phyloP scores from a whole-genome alignment of 257 asterid genomes.

The Solanum etuberosum region DNA sequence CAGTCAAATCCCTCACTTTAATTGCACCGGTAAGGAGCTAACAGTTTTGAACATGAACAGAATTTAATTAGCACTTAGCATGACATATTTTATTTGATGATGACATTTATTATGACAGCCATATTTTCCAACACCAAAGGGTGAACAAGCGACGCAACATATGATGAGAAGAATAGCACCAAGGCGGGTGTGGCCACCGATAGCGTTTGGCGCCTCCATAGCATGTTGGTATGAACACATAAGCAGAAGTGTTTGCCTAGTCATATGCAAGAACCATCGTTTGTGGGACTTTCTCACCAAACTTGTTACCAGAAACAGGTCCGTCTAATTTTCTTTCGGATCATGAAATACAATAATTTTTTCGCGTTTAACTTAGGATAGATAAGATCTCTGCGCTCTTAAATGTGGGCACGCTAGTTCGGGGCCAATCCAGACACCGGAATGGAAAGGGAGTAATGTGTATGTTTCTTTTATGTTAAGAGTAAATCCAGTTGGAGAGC shows the following conservation, averaged over 20 bases:
- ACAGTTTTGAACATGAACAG: not conserved
- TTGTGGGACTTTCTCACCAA: constrained; percentile 78
- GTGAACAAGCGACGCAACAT: constrained; percentile 64
- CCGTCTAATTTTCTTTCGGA: not conserved
- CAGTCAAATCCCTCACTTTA: constrained; percentile 68
- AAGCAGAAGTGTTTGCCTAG: constrained; percentile 66
- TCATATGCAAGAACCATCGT: constrained; percentile 85
- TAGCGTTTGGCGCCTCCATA: constrained; percentile 70
- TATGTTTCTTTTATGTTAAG: too few relatives aligned
- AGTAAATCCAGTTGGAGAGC: too few relatives aligned
- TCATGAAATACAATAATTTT: too few relatives aligned
- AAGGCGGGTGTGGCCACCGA: constrained; percentile 76
- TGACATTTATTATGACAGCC: constrained; percentile 33
- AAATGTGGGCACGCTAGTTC: too few relatives aligned
- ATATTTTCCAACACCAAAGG: constrained; percentile 79
- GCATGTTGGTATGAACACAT: constrained; percentile 97
- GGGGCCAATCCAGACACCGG: too few relatives aligned
- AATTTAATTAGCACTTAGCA: too few relatives aligned
- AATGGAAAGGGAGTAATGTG: too few relatives aligned
- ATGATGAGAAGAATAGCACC: constrained; percentile 89
- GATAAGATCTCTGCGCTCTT: too few relatives aligned
- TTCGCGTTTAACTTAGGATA: too few relatives aligned
- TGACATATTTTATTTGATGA: not conserved
- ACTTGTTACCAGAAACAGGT: constrained; percentile 84
- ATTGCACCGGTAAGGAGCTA: constrained; percentile 66